Evolutionary conservation across 345 rosid genomes (phyloP).

Genomic region (Iberis pinnata): DNA sequence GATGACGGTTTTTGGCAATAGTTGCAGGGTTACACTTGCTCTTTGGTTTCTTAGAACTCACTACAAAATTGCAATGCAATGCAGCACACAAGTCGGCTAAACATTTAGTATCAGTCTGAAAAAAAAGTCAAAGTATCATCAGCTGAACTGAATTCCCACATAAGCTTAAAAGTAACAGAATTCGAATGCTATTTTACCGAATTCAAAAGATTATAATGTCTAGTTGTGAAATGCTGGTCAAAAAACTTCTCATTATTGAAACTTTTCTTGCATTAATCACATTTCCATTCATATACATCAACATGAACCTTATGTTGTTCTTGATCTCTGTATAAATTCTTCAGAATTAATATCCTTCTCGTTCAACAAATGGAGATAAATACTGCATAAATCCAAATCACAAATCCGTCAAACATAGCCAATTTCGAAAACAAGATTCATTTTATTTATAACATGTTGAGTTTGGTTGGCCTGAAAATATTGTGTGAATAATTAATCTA

Average conservation of each 20-base stretch:
- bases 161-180: neutral
- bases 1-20: constrained; percentile 67
- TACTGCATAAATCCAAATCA: constrained; percentile 40
- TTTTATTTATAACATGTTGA: too few species aligned
- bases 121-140: constrained; percentile 1
- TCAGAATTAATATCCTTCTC: constrained; percentile 49
- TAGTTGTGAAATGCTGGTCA: constrained; percentile 70
- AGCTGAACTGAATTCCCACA: neutral
- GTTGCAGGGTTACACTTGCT: constrained; percentile 89
- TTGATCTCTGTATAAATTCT: constrained; percentile 71
- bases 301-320: constrained; percentile 77
- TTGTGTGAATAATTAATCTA: too few species aligned
- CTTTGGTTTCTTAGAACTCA: constrained; percentile 52
- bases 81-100: constrained; percentile 94
- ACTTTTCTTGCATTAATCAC: constrained; percentile 93
- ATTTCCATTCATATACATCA: constrained; percentile 72
- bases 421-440: too few species aligned
- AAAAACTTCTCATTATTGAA: constrained; percentile 74
- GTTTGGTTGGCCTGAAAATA: too few species aligned
- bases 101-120: constrained; percentile 72
- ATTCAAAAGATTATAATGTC: constrained; percentile 76
- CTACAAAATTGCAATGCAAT: constrained; percentile 73
- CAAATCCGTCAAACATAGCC: neutral
- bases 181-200: constrained; percentile 54
- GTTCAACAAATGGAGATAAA: constrained; percentile 80